Conservation (phyloP, 1,284 basidiomycete species). For the Cronartium ribicola region DNA sequence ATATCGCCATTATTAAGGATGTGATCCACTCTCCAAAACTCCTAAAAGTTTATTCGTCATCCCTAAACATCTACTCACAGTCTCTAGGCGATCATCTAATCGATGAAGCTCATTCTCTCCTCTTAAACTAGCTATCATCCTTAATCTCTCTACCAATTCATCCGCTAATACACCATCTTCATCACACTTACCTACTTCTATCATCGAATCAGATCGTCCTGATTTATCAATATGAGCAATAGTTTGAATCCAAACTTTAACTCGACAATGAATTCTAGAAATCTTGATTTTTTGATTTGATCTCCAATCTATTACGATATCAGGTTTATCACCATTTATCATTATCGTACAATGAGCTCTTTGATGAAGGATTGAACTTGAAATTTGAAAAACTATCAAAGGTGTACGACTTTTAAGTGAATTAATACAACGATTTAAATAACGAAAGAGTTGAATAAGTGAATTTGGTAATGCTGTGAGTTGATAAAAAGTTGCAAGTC, state of each 20-base stretch:
- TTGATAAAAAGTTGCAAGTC: background rate
- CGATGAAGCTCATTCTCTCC: background rate
- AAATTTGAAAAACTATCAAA: background rate
- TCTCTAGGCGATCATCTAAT: background rate
- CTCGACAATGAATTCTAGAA: background rate
- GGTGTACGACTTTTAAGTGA: slow-evolving; percentile 2
- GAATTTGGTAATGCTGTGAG: background rate
- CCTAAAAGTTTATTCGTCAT: background rate
- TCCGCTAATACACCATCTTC: background rate
- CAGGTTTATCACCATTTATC: slow-evolving; percentile 3
- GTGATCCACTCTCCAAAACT: background rate
- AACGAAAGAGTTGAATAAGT: background rate
- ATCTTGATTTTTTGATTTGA: background rate
- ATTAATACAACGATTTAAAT: background rate
- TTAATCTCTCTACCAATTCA: background rate
- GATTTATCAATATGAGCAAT: too few species aligned
- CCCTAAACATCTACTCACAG: background rate
- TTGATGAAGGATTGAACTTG: background rate
- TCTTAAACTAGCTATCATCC: background rate
- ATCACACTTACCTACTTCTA: background rate
- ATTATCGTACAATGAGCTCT: background rate
- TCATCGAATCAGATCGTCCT: background rate
- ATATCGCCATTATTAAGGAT: too few species aligned
- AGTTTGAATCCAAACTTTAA: background rate
- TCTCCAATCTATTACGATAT: background rate